Conservation (phyloP, 2,329 filamentous ascomycete genomes). For the Microascus cirrosus region DNA sequence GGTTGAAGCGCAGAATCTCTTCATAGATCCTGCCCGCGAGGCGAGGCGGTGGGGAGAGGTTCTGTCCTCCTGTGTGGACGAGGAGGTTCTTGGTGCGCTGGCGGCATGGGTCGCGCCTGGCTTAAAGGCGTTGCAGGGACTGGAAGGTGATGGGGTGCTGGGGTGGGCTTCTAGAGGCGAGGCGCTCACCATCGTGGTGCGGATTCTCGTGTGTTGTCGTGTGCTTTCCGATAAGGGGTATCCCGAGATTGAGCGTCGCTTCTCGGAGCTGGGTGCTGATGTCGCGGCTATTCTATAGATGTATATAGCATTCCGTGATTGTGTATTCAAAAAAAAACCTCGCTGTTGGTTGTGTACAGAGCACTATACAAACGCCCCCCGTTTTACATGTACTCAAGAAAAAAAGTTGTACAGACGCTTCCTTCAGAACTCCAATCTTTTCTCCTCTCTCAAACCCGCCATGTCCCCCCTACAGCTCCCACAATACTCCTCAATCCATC, state of each 20-base stretch:
- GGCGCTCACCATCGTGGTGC: conserved; percentile 50
- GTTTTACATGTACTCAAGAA: background rate
- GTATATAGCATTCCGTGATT: background rate
- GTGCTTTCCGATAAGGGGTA: conserved; percentile 7
- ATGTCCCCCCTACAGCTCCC: conserved; percentile 42
- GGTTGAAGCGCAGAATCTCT: conserved; percentile 91
- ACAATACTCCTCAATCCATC: conserved; percentile 44
- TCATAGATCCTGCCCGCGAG: conserved; percentile 72
- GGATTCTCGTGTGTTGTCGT: conserved; percentile 28
- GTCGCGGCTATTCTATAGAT: conserved; percentile 5
- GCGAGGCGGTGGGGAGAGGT: conserved; percentile 53
- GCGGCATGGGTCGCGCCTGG: conserved; percentile 39
- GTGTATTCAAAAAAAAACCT: background rate
- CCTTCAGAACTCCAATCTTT: conserved; percentile 11
- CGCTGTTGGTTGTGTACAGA: background rate
- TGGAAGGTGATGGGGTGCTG: conserved; percentile 47
- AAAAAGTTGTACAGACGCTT: background rate
- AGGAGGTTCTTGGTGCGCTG: conserved; percentile 16
- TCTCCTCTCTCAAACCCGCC: conserved; percentile 17
- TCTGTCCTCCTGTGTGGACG: conserved; percentile 19
- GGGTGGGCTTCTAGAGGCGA: conserved; percentile 62
- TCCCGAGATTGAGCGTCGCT: conserved; percentile 7
- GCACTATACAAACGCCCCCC: background rate
- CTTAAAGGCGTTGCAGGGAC: conserved; percentile 20
- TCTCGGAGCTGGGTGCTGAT: conserved; percentile 5